Percentiles rank a stretch among this genome's conserved stretches.
Conservation (phyloP, 2,329 filamentous ascomycete genomes). For the Nemania sp. region DNA sequence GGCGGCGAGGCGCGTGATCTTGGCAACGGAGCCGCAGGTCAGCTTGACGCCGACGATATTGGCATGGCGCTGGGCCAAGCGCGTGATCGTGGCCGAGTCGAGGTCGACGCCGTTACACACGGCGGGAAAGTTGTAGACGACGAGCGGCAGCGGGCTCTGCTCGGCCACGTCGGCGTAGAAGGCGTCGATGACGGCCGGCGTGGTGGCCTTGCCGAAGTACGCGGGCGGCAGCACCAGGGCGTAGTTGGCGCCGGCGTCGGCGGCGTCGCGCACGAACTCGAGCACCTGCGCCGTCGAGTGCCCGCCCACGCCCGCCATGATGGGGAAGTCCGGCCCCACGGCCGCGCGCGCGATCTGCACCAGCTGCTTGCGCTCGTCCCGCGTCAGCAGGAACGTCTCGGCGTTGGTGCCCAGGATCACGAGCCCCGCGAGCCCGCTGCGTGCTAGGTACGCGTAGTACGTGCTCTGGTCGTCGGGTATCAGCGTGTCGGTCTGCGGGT, state of each 20-base stretch:
- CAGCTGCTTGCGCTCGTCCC: slow-evolving; percentile 61
- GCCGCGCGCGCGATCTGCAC: slow-evolving; percentile 57
- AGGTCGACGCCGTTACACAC: slow-evolving; percentile 71
- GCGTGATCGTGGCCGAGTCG: slow-evolving; percentile 63
- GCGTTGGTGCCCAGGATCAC: slow-evolving; percentile 42
- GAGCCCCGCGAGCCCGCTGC: slow-evolving; percentile 38
- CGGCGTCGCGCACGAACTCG: slow-evolving; percentile 61
- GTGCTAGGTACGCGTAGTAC: slow-evolving; percentile 55
- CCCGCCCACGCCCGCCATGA: slow-evolving; percentile 66
- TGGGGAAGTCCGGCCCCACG: slow-evolving; percentile 56
- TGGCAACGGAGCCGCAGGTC: slow-evolving; percentile 65
- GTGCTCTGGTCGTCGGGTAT: slow-evolving; percentile 49
- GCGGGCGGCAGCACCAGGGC: slow-evolving; percentile 63
- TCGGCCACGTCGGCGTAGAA: slow-evolving; percentile 63
- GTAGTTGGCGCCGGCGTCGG: slow-evolving; percentile 63
- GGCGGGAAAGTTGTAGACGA: slow-evolving; percentile 71
- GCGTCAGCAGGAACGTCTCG: slow-evolving; percentile 53
- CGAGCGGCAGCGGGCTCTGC: slow-evolving; percentile 57
- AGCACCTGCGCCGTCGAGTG: slow-evolving; percentile 67
- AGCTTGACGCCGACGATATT: slow-evolving; percentile 68
- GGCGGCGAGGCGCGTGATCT: slow-evolving; percentile 59
- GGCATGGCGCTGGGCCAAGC: slow-evolving; percentile 50
- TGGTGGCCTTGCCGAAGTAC: slow-evolving; percentile 67
- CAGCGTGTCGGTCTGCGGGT: slow-evolving; percentile 51
- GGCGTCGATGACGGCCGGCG: slow-evolving; percentile 56